Base-by-base conservation (phyloP, 2,329 filamentous ascomycete genomes). In the Calycina herbarum region DNA sequence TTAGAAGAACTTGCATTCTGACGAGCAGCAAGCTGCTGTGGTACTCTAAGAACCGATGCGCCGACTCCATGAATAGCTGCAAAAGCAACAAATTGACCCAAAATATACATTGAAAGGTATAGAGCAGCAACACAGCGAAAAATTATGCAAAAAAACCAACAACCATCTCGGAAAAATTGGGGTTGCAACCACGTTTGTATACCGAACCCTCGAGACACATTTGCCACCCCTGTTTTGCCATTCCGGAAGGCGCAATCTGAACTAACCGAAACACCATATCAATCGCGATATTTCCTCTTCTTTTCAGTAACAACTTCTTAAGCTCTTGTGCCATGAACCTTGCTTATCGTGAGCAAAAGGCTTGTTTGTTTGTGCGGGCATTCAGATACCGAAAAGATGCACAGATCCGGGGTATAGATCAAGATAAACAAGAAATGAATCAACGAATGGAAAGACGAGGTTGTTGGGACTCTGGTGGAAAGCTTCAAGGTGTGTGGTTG, bases 121-220 rank as follows among this genome's bases (percentile, higher is more conserved):
- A 29, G 15, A 33, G 20, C 20, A 57, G 13, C 13, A 57, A 57
- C 17, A 57, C 54, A 6, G 8, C 29, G 15, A 38, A 54, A 31
- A 40, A 54, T 20, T 10, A 27, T 54, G 45, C 29, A 40, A 29
- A 27, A 33, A 57, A 29, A n/a, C 13, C 15, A 24, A 40, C 17
- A 35, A 27, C 11, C 6, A 45, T 31, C 5, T 5, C 40, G 13
- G 13, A 33, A 58, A 38, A 24, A 38, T 35, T 58, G 61, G 61
- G 61, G 51, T 13, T 35, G 29, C 27, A 15, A 4, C 29, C 27
- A 38, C 29, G 45, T 62, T 62, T 62, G 60, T 62, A 62, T 59
- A 27, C n/a, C 13, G 31, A 59, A 1, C 20, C 5, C 20, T 40
- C 20, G 31, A 35, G n/a, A 7, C n/a, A 17, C 13, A 54, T 10